Percentiles rank a stretch among this genome's conserved stretches.
These are phyloP conservation scores for Apodospora peruviana DNA, from an alignment of 495 filamentous ascomycete genomes.

Conservation along the genomic window DNA sequence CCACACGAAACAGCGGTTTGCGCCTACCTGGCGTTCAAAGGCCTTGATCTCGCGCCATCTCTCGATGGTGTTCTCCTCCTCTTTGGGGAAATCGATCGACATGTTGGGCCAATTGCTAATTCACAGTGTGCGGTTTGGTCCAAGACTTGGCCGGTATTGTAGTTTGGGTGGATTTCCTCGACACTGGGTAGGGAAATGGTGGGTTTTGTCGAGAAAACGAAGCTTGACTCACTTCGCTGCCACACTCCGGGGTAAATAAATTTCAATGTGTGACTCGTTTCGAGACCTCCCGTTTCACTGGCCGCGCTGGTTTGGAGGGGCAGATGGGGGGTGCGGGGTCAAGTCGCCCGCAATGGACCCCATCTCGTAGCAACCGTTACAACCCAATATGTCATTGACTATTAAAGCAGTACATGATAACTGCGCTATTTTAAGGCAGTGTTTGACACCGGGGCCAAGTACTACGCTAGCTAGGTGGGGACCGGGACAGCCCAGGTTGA, in stretches of 20 bases:
- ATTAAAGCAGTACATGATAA: background rate
- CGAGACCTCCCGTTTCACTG: background rate
- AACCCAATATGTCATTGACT: background rate
- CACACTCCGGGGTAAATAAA: slow-evolving; percentile 6
- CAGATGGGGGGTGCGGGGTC: slow-evolving; percentile 1
- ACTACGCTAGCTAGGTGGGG: background rate
- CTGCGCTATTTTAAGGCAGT: background rate
- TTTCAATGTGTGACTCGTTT: slow-evolving; percentile 22
- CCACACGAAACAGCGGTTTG: background rate
- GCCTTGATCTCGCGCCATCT: slow-evolving; percentile 88
- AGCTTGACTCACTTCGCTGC: slow-evolving; percentile 14
- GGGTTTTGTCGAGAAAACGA: background rate
- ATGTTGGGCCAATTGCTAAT: slow-evolving; percentile 37
- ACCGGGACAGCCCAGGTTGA: background rate
- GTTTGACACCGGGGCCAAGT: background rate
- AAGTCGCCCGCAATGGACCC: background rate
- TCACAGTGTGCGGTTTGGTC: background rate
- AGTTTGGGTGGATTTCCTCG: background rate
- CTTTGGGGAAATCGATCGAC: slow-evolving; percentile 88
- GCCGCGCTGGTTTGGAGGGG: background rate
- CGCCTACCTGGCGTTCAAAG: slow-evolving; percentile 51
- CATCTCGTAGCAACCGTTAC: background rate
- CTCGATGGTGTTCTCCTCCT: slow-evolving; percentile 76
- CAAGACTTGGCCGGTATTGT: background rate
- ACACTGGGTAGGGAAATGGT: background rate